A percentile compares a stretch with the other conserved stretches of the same genome.
These are phyloP conservation scores for Fonsecaea multimorphosa DNA, from an alignment of 2,329 filamentous ascomycete genomes.

Conservation along the genomic window DNA sequence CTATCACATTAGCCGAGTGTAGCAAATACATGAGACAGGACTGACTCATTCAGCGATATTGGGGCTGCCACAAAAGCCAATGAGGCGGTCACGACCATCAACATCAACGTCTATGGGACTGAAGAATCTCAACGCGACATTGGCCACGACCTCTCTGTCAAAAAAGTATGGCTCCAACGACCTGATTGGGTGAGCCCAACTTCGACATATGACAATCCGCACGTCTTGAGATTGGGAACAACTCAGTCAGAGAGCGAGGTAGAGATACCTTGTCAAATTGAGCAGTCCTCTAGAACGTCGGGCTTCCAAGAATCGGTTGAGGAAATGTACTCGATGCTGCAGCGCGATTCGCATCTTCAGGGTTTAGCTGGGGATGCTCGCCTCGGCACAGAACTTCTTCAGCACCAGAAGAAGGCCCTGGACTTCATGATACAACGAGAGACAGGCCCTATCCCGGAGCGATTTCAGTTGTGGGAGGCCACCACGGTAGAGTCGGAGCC, in stretches of 20 bases:
- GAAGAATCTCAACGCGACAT: background rate
- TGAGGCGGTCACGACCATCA: slow-evolving; percentile 26
- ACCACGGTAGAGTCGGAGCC: slow-evolving; percentile 29
- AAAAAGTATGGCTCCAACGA: slow-evolving; percentile 30
- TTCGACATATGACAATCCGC: slow-evolving; percentile 31
- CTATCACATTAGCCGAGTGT: background rate
- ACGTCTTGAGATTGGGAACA: slow-evolving; percentile 16
- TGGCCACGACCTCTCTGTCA: slow-evolving; percentile 15
- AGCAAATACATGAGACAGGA: background rate
- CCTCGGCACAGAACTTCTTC: slow-evolving; percentile 11
- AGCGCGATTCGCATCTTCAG: slow-evolving; percentile 20
- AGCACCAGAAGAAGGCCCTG: slow-evolving; percentile 32
- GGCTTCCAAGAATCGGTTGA: slow-evolving; percentile 21
- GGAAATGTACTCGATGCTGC: slow-evolving; percentile 28
- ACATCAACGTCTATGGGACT: slow-evolving; percentile 34
- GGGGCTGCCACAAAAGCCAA: slow-evolving; percentile 19
- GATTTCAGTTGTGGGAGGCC: slow-evolving; percentile 42
- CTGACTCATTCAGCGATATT: slow-evolving; percentile 8
- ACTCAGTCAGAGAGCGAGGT: background rate
- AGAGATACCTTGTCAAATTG: background rate
- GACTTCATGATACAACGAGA: slow-evolving; percentile 36
- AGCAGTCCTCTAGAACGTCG: background rate
- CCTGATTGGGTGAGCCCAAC: slow-evolving; percentile 25
- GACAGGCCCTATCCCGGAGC: slow-evolving; percentile 41
- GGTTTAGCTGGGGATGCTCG: slow-evolving; percentile 17